Percentiles rank a stretch among this genome's conserved stretches.
Evolutionary conservation across 306 rosid genomes (phyloP).

Genomic region (Sicyos edulis): DNA sequence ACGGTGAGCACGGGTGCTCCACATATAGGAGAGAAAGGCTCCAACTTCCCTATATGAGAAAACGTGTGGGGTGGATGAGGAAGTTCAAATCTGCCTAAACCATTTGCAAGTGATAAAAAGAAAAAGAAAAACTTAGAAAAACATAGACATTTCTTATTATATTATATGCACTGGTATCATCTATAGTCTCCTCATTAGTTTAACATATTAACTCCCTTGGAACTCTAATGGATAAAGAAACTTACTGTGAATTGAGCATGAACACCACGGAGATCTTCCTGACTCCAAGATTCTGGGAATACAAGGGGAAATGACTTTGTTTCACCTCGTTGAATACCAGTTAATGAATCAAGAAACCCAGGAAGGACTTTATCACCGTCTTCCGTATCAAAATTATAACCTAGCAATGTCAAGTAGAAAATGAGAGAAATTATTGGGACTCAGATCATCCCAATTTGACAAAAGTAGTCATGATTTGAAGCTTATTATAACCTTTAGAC

Average conservation of each 20-base stretch:
- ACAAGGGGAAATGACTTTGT: conserved; percentile 75
- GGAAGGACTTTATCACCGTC: conserved; percentile 63
- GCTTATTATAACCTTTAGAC: conserved; percentile 58
- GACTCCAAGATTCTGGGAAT: conserved; percentile 90
- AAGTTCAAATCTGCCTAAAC: neutral
- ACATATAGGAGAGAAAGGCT: too few relatives aligned
- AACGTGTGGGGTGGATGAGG: too few relatives aligned
- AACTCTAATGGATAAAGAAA: conserved; percentile 14
- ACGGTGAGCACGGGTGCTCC: too few relatives aligned
- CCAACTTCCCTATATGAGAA: too few relatives aligned
- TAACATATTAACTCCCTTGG: neutral
- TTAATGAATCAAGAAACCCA: conserved; percentile 69
- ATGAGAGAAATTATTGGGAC: neutral
- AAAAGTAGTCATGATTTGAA: conserved; percentile 17
- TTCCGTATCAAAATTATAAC: conserved; percentile 81
- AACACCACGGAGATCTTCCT: conserved; percentile 69
- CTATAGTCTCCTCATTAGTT: neutral
- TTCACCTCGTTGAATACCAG: conserved; percentile 69
- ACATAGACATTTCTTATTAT: conserved; percentile 2
- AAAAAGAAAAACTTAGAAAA: neutral
- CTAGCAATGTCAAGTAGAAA: conserved; percentile 34
- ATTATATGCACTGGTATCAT: neutral
- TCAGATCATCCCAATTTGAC: neutral
- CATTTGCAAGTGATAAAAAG: neutral
- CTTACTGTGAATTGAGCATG: conserved; percentile 91